Evolutionary conservation across 352 stramenopile species (phyloP), one percentile per base, ranked within the genome.

Genomic region (Pythium angustatum): DNA sequence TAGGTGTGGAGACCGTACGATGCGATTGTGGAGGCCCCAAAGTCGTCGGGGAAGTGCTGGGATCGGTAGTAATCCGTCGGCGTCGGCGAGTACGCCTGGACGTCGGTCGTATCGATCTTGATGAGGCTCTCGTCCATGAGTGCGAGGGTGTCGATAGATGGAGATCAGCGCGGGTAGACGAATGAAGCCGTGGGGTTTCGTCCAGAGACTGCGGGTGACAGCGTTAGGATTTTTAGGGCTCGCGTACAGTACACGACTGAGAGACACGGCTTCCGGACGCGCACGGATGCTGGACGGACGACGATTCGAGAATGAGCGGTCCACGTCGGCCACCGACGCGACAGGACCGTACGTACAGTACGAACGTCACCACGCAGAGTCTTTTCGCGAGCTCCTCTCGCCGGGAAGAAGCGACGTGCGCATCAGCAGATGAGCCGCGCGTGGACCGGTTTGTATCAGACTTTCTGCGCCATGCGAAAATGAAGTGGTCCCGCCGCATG

Each of bases 371-470:
- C 6, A 22, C 47, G 47, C 38, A 15, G 47, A 38, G 47, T 53
- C 26, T 26, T 45, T 45, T n/a, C n/a, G n/a, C n/a, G n/a, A n/a
- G n/a, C n/a, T n/a, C n/a, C n/a, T n/a, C n/a, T n/a, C n/a, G n/a
- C n/a, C n/a, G 21, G 21, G 22, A 31, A 15, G 44, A 22, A 28
- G 12, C 8, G 22, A 31, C 21, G 21, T 19, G 14, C n/a, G 44
- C 15, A 41, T 9, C 44, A 51, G 44, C 49, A 56, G 49, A 56
- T 44, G 49, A 31, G n/a, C 44, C 10, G 44, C 44, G 44, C 34
- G 34, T 41, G 34, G 9, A n/a, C n/a, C n/a, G n/a, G 44, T 19
- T 12, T 56, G 49, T 56, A 56, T 56, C 49, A 56, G 49, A 56
- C 30, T 4, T 17, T 40, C n/a, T 27, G 14, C 31, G 14, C 30